Base-by-base conservation (phyloP, 148 eudicot species). In the Persicaria maculosa region DNA sequence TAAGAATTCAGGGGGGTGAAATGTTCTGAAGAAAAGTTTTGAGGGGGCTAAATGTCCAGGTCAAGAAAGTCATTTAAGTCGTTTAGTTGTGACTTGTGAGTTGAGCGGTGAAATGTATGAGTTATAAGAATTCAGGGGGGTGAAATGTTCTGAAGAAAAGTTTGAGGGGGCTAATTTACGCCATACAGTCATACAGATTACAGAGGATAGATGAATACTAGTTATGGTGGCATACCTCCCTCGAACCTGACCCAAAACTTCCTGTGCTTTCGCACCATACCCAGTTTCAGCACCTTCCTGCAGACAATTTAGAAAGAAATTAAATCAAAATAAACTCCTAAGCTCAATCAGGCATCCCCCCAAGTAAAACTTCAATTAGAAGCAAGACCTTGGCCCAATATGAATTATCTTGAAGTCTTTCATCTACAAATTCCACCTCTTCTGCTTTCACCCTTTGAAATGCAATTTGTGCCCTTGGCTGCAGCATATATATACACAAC, bases 231-330 rank as follows among this genome's bases (percentile, higher is more conserved):
- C 83, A 64, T 85, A 94, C 98, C 93, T 89, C 81, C 98, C 98
- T 77, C 83, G 85, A 76, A 91, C 98, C 78, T 91, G 97, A 73
- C 98, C 98, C 79, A 91, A 76, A 73, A 94, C 80, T 83, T 88
- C 98, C 71, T 94, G 97, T 12, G 98, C 98, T 85, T 91, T 94
- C 5, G 98, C 98, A 77, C 98, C 97, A 79, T 94, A 94, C 68
- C 97, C 98, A 75, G 77, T 72, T 9, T 94, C 97, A 15, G 98
- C 93, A 67, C 98, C 98, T 79, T 80, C 88, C 98, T 94, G 88
- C 61, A 77, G 45, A 73, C 15, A 65, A 9, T 10, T 65, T 40
- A 65, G 0, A 43, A 65, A 1, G 20, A 65, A 14, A 65, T 31
- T 12, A 65, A 12, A 6, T 65, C 3, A 65, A 65, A 46, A 15